Evolutionary conservation across 805 yeast genomes (phyloP), one percentile per base, ranked within the genome.

Genomic region (Kluyveromyces dobzhanskii): DNA sequence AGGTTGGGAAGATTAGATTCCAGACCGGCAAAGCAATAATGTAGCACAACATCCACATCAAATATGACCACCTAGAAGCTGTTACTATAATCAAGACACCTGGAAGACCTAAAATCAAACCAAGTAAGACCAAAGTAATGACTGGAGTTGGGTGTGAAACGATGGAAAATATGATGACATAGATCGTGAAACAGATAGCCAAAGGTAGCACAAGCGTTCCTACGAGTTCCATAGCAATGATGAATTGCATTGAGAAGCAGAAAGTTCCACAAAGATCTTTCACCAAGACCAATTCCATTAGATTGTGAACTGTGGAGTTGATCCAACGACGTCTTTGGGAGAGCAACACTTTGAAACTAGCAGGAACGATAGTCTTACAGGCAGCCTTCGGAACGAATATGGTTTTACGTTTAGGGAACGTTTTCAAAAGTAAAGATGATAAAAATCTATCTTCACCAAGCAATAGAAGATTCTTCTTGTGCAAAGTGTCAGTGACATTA

Each of bases 301-400:
- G 72, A 55, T 87, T 87, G 62, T 87, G 97, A 27, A 87, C 88
- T 0, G 97, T 88, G 4, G 96, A 87, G 61, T 87, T 87, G 51
- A 87, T 87, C 97, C 97, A 87, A 59, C 97, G 83, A 66, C 97
- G 85, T 59, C 97, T 80, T 59, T 87, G 97, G 1, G 95, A 87
- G 34, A 87, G 67, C 46, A 87, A 67, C 35, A 87, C 92, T 46
- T 64, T 71, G 58, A 87, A 87, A 35, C 71, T 70, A 50, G 80
- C 82, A 0, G 97, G 97, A n/a, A 81, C 96, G 44, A 85, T 64
- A 0, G 97, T 87, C 54, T 85, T 85, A 66, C 96, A 87, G 3
- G 84, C 90, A 4, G 96, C 96, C 57, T 85, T 85, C 2, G 95
- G 81, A 10, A 88, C 80, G 57, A 87, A 87, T 12, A 86, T 62